Percentiles rank a stretch among this genome's conserved stretches.
Evolutionary conservation across 2,329 filamentous ascomycete species (phyloP).

Genomic region (Penicillium rolfsii): DNA sequence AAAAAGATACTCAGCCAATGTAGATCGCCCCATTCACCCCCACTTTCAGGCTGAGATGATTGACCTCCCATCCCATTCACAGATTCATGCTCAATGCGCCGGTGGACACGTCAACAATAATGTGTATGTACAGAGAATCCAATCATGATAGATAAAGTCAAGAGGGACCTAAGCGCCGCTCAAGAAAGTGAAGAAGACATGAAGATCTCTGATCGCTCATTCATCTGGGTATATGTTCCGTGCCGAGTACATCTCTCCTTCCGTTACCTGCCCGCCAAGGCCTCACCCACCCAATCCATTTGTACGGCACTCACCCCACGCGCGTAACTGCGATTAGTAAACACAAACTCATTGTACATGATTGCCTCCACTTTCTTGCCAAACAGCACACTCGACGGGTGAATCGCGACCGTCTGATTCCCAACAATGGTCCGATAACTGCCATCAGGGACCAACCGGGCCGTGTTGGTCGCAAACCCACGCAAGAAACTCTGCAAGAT

Average conservation of each 20-base stretch:
- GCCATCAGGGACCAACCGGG: slow-evolving; percentile 61
- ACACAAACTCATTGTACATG: slow-evolving; percentile 68
- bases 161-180: background rate
- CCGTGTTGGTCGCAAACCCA: slow-evolving; percentile 65
- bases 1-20: background rate
- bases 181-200: background rate
- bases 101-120: no score
- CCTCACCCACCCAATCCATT: slow-evolving; percentile 64
- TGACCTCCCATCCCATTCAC: background rate
- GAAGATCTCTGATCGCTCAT: slow-evolving; percentile 1
- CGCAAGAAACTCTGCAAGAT: slow-evolving; percentile 62
- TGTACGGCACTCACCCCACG: slow-evolving; percentile 65
- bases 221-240: background rate
- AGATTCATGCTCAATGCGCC: background rate
- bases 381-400: slow-evolving; percentile 64
- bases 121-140: no score
- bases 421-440: slow-evolving; percentile 65
- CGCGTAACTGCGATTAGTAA: slow-evolving; percentile 66
- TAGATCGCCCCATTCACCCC: background rate
- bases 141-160: background rate
- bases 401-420: slow-evolving; percentile 65
- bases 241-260: background rate
- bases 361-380: slow-evolving; percentile 65
- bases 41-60: background rate
- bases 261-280: slow-evolving; percentile 35